These are phyloP conservation scores for Colletotrichum lini DNA, from an alignment of 2,329 filamentous ascomycete species.

Conservation along the genomic window DNA sequence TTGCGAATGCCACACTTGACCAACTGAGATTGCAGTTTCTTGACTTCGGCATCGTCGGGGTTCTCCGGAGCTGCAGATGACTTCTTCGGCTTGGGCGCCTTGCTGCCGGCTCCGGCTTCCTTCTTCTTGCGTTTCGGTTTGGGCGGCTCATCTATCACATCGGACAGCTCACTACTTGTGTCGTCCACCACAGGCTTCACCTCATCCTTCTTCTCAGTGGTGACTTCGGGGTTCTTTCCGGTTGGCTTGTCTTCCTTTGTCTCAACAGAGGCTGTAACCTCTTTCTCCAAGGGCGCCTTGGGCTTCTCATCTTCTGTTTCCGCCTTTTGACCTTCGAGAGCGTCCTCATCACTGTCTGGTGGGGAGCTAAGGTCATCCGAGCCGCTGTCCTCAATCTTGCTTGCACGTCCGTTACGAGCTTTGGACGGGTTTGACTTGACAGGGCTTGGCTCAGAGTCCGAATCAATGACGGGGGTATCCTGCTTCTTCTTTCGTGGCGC, in stretches of 20 bases:
- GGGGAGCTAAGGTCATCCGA: slow-evolving; percentile 32
- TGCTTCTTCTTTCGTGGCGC: slow-evolving; percentile 48
- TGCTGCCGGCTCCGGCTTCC: slow-evolving; percentile 54
- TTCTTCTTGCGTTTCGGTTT: slow-evolving; percentile 72
- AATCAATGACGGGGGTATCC: slow-evolving; percentile 45
- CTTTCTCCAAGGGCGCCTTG: slow-evolving; percentile 16
- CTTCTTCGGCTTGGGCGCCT: slow-evolving; percentile 43
- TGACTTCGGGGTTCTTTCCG: slow-evolving; percentile 31
- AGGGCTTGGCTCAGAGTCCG: slow-evolving; percentile 49
- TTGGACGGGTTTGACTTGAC: slow-evolving; percentile 44
- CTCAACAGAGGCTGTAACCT: slow-evolving; percentile 3
- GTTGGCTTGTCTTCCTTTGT: slow-evolving; percentile 13
- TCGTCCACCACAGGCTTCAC: slow-evolving; percentile 21
- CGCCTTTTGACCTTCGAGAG: slow-evolving; percentile 38
- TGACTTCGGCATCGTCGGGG: slow-evolving; percentile 84
- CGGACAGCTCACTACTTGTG: slow-evolving; percentile 71
- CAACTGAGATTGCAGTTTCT: slow-evolving; percentile 88
- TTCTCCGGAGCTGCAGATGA: slow-evolving; percentile 67
- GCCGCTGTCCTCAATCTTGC: slow-evolving; percentile 33
- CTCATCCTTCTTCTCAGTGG: slow-evolving; percentile 19
- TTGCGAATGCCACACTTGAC: slow-evolving; percentile 93
- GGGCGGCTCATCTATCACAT: slow-evolving; percentile 81
- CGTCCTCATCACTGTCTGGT: slow-evolving; percentile 44
- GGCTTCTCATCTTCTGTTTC: slow-evolving; percentile 44
- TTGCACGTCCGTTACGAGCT: slow-evolving; percentile 31